Evolutionary conservation across 2,329 filamentous ascomycete genomes (phyloP).

Genomic region (Botrytis squamosa): DNA sequence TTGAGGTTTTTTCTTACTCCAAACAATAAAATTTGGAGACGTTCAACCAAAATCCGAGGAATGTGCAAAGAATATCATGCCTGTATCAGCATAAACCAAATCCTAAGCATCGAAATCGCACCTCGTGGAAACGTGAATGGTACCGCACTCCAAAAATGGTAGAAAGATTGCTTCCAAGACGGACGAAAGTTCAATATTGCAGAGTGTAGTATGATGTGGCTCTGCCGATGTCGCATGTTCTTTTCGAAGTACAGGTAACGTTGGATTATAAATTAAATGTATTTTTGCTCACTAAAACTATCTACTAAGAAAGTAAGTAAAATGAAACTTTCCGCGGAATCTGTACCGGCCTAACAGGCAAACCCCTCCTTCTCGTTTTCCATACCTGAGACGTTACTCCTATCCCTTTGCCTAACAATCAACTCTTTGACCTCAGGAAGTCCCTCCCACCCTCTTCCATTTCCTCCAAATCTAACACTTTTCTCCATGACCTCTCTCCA

Average conservation of each 20-base stretch:
- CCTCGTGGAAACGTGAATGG: neutral
- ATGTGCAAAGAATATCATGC: too few species aligned
- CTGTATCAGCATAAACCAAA: too few species aligned
- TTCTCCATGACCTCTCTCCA: slow-evolving; percentile 40
- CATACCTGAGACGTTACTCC: neutral
- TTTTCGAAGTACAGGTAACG: neutral
- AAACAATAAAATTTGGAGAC: too few species aligned
- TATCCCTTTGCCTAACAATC: slow-evolving; percentile 33
- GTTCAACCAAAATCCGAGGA: too few species aligned
- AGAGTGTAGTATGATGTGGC: neutral
- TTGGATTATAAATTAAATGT: neutral
- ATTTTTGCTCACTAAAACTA: neutral
- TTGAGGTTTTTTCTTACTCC: too few species aligned
- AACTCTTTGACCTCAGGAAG: slow-evolving; percentile 39
- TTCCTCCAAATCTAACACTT: slow-evolving; percentile 37
- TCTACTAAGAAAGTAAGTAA: neutral
- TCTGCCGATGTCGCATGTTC: neutral
- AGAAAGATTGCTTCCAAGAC: neutral
- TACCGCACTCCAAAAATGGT: neutral
- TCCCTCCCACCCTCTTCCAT: slow-evolving; percentile 38
- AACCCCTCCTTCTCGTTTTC: neutral
- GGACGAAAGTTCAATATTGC: neutral
- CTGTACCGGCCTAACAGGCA: neutral
- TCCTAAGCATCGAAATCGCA: too few species aligned
- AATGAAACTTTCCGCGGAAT: neutral